Percentiles rank a stretch among this genome's conserved stretches.
Conservation (phyloP, 2,329 filamentous ascomycete species). For the Xylariaceae sp. region DNA sequence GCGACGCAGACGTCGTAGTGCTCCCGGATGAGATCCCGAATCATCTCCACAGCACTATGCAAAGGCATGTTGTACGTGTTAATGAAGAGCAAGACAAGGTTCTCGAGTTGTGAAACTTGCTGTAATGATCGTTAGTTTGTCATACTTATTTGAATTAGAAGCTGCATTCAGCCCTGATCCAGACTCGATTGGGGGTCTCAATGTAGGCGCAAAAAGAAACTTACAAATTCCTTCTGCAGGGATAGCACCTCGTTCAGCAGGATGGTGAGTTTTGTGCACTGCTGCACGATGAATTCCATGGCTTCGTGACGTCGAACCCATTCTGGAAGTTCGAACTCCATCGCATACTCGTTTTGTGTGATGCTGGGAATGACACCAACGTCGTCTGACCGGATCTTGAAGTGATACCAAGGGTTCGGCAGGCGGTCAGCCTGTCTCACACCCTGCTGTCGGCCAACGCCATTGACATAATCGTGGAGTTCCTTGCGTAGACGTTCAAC, state of each 20-base stretch:
- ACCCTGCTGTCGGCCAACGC: conserved; percentile 27
- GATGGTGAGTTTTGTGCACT: conserved; percentile 27
- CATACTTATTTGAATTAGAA: not conserved
- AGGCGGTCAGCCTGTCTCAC: conserved; percentile 24
- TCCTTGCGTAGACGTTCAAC: conserved; percentile 26
- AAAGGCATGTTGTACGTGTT: conserved; percentile 26
- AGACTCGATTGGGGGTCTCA: not conserved
- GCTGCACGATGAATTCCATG: conserved; percentile 27
- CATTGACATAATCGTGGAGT: conserved; percentile 29
- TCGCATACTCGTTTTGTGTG: conserved; percentile 30
- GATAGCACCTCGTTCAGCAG: conserved; percentile 30
- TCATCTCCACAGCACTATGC: conserved; percentile 21
- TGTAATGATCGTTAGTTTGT: conserved; percentile 12
- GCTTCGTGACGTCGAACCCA: conserved; percentile 26
- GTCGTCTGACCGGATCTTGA: conserved; percentile 28
- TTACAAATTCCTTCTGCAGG: conserved; percentile 31
- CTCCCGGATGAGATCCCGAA: conserved; percentile 27
- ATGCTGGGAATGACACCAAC: conserved; percentile 30
- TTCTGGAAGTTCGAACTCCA: conserved; percentile 31
- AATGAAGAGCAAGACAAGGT: conserved; percentile 28
- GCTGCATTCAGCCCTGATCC: not conserved
- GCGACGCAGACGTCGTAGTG: conserved; percentile 28
- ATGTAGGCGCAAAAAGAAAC: conserved; percentile 9
- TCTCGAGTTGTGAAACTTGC: conserved; percentile 29
- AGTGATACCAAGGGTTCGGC: conserved; percentile 29